Percentiles rank a stretch among this genome's conserved stretches.
These are phyloP conservation scores for Elsinoe australis DNA, from an alignment of 2,329 filamentous ascomycete genomes.

Conservation along the genomic window DNA sequence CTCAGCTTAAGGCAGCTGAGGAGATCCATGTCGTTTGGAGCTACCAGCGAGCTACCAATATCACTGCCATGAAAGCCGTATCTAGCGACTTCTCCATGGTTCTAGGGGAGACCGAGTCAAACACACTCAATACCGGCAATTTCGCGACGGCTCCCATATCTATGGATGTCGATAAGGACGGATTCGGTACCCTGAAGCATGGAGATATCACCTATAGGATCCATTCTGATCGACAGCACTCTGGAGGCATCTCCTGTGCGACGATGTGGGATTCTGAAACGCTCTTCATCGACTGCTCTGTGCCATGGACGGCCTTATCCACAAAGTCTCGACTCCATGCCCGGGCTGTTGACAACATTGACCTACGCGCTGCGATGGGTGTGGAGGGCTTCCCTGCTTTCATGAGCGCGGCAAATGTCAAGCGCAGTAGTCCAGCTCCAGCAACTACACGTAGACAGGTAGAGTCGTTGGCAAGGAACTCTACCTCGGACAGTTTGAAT, in stretches of 20 bases:
- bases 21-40: not conserved
- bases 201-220: not conserved
- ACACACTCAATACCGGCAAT: not conserved
- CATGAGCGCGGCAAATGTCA: not conserved
- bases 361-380: not conserved
- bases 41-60: not conserved
- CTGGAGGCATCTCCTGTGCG: not conserved
- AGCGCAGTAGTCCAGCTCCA: not conserved
- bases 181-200: not conserved
- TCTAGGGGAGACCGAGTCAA: not conserved
- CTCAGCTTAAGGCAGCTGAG: not conserved
- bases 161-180: not conserved
- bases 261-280: not conserved
- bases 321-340: too few species aligned
- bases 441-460: too few species aligned
- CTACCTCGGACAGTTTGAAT: not conserved
- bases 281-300: not conserved
- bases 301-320: not conserved
- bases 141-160: not conserved
- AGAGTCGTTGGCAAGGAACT: too few species aligned
- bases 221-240: not conserved
- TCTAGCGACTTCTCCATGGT: not conserved
- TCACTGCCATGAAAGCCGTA: not conserved
- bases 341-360: too few species aligned
- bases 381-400: not conserved